phyloP scores from a whole-genome alignment of 1,139 yeast genomes.

The Debaryomyces fabryi region DNA sequence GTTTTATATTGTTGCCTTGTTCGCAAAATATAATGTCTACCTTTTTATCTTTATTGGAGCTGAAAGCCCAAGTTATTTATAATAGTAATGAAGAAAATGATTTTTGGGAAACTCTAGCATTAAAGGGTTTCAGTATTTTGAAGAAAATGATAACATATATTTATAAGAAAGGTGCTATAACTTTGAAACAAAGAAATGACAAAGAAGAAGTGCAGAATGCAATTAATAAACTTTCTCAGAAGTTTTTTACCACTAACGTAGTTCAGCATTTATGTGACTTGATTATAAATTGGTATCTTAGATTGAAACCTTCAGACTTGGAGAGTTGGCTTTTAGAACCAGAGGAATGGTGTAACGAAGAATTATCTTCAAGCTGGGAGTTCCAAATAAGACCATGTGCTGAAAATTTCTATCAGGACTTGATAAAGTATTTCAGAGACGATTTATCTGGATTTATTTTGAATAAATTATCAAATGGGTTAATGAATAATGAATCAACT shows the following conservation, averaged over 20 bases:
- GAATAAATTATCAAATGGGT: slow-evolving; percentile 59
- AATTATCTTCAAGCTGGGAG: slow-evolving; percentile 77
- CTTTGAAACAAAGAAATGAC: slow-evolving; percentile 65
- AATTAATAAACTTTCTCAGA: slow-evolving; percentile 49
- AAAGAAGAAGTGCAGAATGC: slow-evolving; percentile 63
- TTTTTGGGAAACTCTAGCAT: slow-evolving; percentile 77
- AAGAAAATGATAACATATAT: slow-evolving; percentile 65
- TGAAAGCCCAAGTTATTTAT: slow-evolving; percentile 64
- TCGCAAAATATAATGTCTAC: slow-evolving; percentile 62
- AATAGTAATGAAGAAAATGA: slow-evolving; percentile 52
- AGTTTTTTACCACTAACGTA: slow-evolving; percentile 60
- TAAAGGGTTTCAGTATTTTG: slow-evolving; percentile 68
- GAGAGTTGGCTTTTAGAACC: slow-evolving; percentile 85
- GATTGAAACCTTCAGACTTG: slow-evolving; percentile 71
- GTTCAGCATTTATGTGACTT: slow-evolving; percentile 64
- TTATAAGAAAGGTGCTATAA: slow-evolving; percentile 66
- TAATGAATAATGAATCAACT: slow-evolving; percentile 38
- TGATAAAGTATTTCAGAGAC: slow-evolving; percentile 65
- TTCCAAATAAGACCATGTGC: slow-evolving; percentile 87
- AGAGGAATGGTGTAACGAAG: slow-evolving; percentile 90
- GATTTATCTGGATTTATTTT: slow-evolving; percentile 64
- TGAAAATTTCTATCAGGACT: slow-evolving; percentile 78
- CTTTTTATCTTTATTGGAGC: slow-evolving; percentile 60
- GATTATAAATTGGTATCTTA: slow-evolving; percentile 71
- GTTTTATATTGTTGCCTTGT: slow-evolving; percentile 69